A percentile compares a stretch with the other conserved stretches of the same genome.
These are phyloP conservation scores for Fusarium nematophilum DNA, from an alignment of 2,329 filamentous ascomycete species.

Conservation along the genomic window DNA sequence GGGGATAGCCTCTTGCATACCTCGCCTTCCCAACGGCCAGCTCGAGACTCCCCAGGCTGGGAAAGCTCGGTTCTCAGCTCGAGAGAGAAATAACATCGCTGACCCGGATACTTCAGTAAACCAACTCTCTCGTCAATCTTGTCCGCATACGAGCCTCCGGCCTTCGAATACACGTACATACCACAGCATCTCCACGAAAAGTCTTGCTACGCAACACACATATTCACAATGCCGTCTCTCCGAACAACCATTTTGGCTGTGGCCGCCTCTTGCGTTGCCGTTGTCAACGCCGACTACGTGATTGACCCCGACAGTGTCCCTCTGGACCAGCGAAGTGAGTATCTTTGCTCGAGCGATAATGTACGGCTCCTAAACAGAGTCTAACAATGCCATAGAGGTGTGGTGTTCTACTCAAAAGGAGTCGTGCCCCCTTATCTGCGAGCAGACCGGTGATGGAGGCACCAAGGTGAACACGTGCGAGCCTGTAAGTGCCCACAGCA, in stretches of 20 bases:
- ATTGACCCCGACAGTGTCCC: conserved; percentile 73
- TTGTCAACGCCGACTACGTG: conserved; percentile 66
- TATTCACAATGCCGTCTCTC: conserved; percentile 64
- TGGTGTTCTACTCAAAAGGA: conserved; percentile 75
- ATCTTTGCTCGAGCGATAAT: background rate
- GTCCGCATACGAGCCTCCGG: conserved; percentile 17
- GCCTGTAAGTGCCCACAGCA: conserved; percentile 58
- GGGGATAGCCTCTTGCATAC: conserved; percentile 25
- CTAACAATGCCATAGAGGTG: conserved; percentile 54
- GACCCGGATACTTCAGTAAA: conserved; percentile 17
- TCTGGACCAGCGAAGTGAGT: conserved; percentile 62
- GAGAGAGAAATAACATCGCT: conserved; percentile 22
- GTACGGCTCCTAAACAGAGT: background rate
- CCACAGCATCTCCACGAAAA: conserved; percentile 14
- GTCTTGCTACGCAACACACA: conserved; percentile 8
- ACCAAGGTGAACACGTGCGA: conserved; percentile 75
- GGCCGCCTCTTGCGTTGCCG: conserved; percentile 61
- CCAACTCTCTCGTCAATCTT: conserved; percentile 18
- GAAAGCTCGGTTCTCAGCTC: conserved; percentile 9
- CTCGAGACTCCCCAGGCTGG: conserved; percentile 1
- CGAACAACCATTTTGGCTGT: conserved; percentile 65
- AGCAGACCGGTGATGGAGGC: conserved; percentile 64
- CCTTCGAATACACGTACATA: conserved; percentile 20
- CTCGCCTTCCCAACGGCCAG: conserved; percentile 19
- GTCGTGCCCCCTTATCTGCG: conserved; percentile 79